A percentile compares a stretch with the other conserved stretches of the same genome.
These are phyloP conservation scores for Mortierella sp. DNA, from an alignment of 371 early-diverging fungal species.

Conservation along the genomic window DNA sequence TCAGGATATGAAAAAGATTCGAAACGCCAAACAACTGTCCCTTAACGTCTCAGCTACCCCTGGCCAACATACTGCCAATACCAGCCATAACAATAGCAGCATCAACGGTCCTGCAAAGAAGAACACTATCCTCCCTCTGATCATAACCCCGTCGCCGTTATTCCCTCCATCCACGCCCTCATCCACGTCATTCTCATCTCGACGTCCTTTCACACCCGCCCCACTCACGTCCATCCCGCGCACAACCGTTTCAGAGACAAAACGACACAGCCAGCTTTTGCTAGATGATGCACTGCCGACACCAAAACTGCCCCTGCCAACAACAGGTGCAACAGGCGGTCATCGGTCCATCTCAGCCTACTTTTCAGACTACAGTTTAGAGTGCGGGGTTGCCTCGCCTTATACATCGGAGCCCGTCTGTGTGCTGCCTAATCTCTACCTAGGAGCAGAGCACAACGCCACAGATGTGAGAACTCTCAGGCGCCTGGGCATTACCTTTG, in stretches of 20 bases:
- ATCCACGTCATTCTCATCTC: slow-evolving; percentile 27
- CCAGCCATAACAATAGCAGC: not conserved
- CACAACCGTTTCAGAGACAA: slow-evolving; percentile 10
- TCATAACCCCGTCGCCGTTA: slow-evolving; percentile 24
- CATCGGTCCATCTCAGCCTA: slow-evolving; percentile 52
- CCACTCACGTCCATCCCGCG: slow-evolving; percentile 24
- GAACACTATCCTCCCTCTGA: slow-evolving; percentile 12
- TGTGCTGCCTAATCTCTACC: slow-evolving; percentile 75
- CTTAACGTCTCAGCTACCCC: slow-evolving; percentile 43
- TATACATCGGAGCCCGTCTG: slow-evolving; percentile 64
- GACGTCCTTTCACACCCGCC: slow-evolving; percentile 36
- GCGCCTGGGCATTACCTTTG: slow-evolving; percentile 60
- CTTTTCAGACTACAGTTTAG: slow-evolving; percentile 48
- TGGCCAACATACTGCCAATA: not conserved
- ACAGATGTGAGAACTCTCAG: slow-evolving; percentile 55
- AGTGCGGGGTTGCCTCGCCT: slow-evolving; percentile 43
- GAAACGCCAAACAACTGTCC: slow-evolving; percentile 54
- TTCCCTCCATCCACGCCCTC: slow-evolving; percentile 20
- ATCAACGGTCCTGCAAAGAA: slow-evolving; percentile 1
- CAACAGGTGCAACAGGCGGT: slow-evolving; percentile 15
- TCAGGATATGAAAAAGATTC: slow-evolving; percentile 30
- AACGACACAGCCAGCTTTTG: slow-evolving; percentile 39
- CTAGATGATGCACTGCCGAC: slow-evolving; percentile 44
- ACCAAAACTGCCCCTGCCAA: slow-evolving; percentile 22
- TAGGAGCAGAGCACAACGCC: slow-evolving; percentile 75